These are phyloP conservation scores for Carex sylvatica DNA, from an alignment of 202 grass and related monocot genomes.

Conservation along the genomic window DNA sequence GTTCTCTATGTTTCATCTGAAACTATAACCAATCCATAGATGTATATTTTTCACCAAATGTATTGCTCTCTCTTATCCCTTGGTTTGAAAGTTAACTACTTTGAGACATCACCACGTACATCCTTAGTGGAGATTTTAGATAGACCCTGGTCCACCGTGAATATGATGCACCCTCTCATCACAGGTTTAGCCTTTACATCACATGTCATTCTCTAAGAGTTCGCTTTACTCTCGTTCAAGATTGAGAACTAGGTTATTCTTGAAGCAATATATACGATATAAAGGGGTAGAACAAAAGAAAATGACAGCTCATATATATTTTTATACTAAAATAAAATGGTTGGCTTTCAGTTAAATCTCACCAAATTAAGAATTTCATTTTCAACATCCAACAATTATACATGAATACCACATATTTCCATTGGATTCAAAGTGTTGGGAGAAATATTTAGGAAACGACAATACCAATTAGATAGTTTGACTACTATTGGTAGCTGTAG, in stretches of 20 bases:
- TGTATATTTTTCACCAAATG: neutral
- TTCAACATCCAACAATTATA: neutral
- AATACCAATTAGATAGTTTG: neutral
- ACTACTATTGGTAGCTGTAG: neutral
- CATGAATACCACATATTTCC: neutral
- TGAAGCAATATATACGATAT: slow-evolving; percentile 4
- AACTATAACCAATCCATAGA: slow-evolving; percentile 14
- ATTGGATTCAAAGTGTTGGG: neutral
- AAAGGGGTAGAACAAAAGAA: slow-evolving; percentile 15
- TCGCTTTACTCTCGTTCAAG: slow-evolving; percentile 22
- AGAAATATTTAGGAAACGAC: neutral
- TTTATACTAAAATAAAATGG: neutral
- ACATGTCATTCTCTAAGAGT: neutral
- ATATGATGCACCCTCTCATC: neutral
- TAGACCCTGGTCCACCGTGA: neutral
- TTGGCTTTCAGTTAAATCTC: slow-evolving; percentile 8
- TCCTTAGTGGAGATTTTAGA: neutral
- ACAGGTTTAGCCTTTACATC: neutral
- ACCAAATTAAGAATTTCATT: slow-evolving; percentile 3
- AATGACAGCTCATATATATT: slow-evolving; percentile 13
- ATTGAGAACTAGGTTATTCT: slow-evolving; percentile 20
- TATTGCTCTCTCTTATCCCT: slow-evolving; percentile 10
- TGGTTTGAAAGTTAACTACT: neutral
- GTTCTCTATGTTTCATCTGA: slow-evolving; percentile 3
- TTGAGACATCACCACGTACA: neutral